These are phyloP conservation scores for Rhazya stricta DNA, from an alignment of 257 asterid genomes.

Conservation along the genomic window DNA sequence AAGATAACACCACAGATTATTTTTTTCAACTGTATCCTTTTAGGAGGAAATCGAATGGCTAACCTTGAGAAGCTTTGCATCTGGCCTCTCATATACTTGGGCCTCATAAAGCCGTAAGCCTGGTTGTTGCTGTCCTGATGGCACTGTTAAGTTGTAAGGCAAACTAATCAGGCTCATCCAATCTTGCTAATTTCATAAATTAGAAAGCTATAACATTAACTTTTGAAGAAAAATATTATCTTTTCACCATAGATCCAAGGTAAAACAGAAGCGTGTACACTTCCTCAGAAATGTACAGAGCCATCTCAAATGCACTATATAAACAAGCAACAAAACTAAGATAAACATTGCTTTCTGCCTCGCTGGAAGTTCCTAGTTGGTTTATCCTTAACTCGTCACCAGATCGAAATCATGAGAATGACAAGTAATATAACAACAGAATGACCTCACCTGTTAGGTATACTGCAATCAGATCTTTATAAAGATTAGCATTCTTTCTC, in stretches of 20 bases:
- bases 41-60: constrained; percentile 23
- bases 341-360: background rate
- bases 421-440: background rate
- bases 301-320: background rate
- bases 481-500: background rate
- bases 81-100: constrained; percentile 50
- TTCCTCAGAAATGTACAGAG: background rate
- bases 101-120: constrained; percentile 46
- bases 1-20: background rate
- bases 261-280: background rate
- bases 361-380: background rate
- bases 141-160: constrained; percentile 33
- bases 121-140: constrained; percentile 46
- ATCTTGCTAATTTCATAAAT: constrained; percentile 3
- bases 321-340: background rate
- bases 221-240: background rate
- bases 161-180: constrained; percentile 25
- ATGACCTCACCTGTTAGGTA: background rate
- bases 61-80: constrained; percentile 61
- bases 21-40: too few species aligned
- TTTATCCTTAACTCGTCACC: background rate
- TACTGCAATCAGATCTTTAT: background rate
- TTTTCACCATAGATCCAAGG: background rate
- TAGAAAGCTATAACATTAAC: background rate
- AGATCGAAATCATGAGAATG: background rate